Conservation (phyloP, 495 filamentous ascomycete species). For the Aspergillus steynii region DNA sequence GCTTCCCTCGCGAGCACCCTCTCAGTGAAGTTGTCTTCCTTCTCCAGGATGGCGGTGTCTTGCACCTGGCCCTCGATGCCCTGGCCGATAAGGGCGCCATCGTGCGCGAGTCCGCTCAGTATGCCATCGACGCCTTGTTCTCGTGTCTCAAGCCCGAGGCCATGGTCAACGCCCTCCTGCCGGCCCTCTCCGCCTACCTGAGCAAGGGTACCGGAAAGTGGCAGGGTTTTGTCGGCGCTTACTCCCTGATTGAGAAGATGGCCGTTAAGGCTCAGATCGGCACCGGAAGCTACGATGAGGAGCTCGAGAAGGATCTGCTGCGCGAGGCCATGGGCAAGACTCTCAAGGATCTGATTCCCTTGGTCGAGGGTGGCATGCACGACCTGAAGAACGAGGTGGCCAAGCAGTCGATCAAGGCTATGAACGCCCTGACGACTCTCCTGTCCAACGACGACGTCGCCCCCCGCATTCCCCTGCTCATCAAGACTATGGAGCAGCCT, state of each 20-base stretch:
- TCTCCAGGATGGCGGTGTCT: slow-evolving; percentile 71
- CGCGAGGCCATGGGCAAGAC: slow-evolving; percentile 90
- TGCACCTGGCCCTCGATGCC: slow-evolving; percentile 75
- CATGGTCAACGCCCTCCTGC: slow-evolving; percentile 75
- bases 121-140: slow-evolving; percentile 90
- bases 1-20: slow-evolving; percentile 74
- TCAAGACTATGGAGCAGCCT: slow-evolving; percentile 94
- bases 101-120: slow-evolving; percentile 88
- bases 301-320: slow-evolving; percentile 80
- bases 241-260: slow-evolving; percentile 81
- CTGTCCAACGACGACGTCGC: slow-evolving; percentile 96
- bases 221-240: slow-evolving; percentile 90
- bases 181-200: slow-evolving; percentile 70
- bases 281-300: slow-evolving; percentile 73
- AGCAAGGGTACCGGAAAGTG: slow-evolving; percentile 83
- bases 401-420: slow-evolving; percentile 86
- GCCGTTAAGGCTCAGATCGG: slow-evolving; percentile 89
- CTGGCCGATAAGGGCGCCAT: slow-evolving; percentile 88
- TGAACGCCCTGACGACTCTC: slow-evolving; percentile 85
- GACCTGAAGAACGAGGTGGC: slow-evolving; percentile 90
- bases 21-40: slow-evolving; percentile 81
- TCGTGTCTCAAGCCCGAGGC: slow-evolving; percentile 75
- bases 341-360: slow-evolving; percentile 84
- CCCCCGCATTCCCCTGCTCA: slow-evolving; percentile 86
- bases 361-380: slow-evolving; percentile 93